A percentile compares a stretch with the other conserved stretches of the same genome.
phyloP scores from a whole-genome alignment of 2,329 filamentous ascomycete species.

The Penicillium decumbens region DNA sequence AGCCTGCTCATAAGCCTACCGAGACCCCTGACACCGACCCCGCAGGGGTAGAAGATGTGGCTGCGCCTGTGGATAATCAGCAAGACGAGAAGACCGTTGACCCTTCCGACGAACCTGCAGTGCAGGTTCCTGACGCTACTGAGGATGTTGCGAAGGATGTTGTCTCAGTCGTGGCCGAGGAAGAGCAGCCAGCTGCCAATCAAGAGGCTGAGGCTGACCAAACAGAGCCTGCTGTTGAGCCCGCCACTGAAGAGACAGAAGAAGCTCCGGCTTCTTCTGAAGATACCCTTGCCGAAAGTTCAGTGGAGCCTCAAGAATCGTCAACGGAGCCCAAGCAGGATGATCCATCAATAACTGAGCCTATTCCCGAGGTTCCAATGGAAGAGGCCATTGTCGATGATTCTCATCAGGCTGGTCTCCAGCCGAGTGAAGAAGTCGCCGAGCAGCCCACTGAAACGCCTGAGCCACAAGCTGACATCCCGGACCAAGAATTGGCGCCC shows the following conservation, averaged over 20 bases:
- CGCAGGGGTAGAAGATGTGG: neutral
- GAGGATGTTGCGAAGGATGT: neutral
- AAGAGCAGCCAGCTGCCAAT: neutral
- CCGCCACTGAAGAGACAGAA: neutral
- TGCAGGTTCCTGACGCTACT: neutral
- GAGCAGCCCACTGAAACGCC: too few relatives aligned
- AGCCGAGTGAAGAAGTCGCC: neutral
- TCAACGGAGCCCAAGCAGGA: constrained; percentile 1
- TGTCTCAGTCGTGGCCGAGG: neutral
- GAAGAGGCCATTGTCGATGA: neutral
- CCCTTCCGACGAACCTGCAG: neutral
- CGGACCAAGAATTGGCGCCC: too few relatives aligned
- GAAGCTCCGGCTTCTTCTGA: neutral
- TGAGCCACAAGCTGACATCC: neutral
- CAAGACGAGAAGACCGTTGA: neutral
- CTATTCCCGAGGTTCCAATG: neutral
- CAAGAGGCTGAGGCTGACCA: neutral
- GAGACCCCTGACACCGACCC: neutral
- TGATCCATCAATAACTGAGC: neutral
- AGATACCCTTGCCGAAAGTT: neutral
- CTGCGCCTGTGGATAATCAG: neutral
- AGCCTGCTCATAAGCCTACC: neutral
- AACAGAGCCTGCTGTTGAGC: neutral
- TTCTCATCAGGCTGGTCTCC: neutral
- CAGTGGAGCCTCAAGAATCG: constrained; percentile 3